Evolutionary conservation across 23 red algal genomes (phyloP).

Genomic region (Gracilaria vermiculophylla): DNA sequence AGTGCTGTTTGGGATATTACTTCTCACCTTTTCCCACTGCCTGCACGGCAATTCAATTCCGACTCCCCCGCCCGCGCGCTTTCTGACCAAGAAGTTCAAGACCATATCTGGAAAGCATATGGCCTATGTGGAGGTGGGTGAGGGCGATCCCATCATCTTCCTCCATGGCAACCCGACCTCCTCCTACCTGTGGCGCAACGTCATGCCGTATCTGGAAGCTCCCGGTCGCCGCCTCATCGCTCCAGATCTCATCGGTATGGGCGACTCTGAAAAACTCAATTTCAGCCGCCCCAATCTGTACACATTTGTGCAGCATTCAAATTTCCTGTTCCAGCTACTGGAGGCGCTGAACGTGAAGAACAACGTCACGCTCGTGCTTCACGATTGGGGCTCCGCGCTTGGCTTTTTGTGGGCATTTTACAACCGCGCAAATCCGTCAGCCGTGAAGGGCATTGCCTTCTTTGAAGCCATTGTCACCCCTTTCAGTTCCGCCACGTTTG

Average conservation of each 20-base stretch:
- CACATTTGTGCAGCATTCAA: slow-evolving; percentile 20
- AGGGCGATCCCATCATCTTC: slow-evolving; percentile 54
- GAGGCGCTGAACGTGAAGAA: slow-evolving; percentile 18
- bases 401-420: slow-evolving; percentile 46
- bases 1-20: too few species aligned
- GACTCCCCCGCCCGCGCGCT: slow-evolving; percentile 29
- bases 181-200: slow-evolving; percentile 47
- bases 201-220: slow-evolving; percentile 43
- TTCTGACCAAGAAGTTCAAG: slow-evolving; percentile 34
- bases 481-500: neutral
- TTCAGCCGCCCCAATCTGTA: slow-evolving; percentile 3
- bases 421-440: neutral
- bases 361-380: slow-evolving; percentile 38
- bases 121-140: slow-evolving; percentile 52
- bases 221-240: slow-evolving; percentile 45
- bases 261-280: slow-evolving; percentile 40
- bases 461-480: slow-evolving; percentile 23
- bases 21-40: too few species aligned
- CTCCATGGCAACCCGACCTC: slow-evolving; percentile 58
- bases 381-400: slow-evolving; percentile 53
- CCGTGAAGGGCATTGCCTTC: slow-evolving; percentile 36
- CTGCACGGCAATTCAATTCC: too few species aligned
- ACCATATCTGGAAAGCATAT: slow-evolving; percentile 10
- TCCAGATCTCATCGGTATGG: slow-evolving; percentile 57
- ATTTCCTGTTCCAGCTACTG: slow-evolving; percentile 26